Conservation (phyloP, 179 eudicot species). For the Patellifolia procumbens region DNA sequence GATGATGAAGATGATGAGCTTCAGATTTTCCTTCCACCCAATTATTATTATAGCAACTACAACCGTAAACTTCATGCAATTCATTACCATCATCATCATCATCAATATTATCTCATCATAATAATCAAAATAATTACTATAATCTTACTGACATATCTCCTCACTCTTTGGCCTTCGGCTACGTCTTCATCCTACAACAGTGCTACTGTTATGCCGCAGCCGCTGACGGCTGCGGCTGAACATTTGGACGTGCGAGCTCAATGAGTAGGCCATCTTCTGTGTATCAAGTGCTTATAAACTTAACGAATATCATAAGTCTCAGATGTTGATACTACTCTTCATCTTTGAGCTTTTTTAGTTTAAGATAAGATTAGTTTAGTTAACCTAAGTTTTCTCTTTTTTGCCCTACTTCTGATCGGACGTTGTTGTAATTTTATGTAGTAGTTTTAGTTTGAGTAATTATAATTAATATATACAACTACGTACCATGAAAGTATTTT, state of each 20-base stretch:
- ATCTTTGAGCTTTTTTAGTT: constrained; percentile 41
- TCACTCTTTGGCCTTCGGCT: constrained; percentile 41
- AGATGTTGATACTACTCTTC: constrained; percentile 84
- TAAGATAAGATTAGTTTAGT: background rate
- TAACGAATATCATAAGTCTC: constrained; percentile 35
- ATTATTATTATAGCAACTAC: constrained; percentile 25
- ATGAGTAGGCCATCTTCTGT: constrained; percentile 1
- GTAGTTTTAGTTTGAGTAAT: constrained; percentile 10
- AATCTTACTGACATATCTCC: constrained; percentile 24
- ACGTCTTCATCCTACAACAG: constrained; percentile 10
- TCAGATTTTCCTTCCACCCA: constrained; percentile 41
- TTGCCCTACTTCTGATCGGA: background rate
- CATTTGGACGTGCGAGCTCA: background rate
- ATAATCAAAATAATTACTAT: background rate
- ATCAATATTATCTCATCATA: constrained; percentile 1
- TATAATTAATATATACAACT: constrained; percentile 3
- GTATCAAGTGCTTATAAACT: constrained; percentile 15
- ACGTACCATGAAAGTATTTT: constrained; percentile 17
- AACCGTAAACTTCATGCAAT: constrained; percentile 21
- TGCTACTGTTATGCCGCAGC: too few species aligned
- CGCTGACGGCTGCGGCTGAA: background rate
- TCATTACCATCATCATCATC: constrained; percentile 23
- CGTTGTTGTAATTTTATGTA: constrained; percentile 17
- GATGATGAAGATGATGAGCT: constrained; percentile 21
- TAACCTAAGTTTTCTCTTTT: background rate